phyloP scores from a whole-genome alignment of 106 monocot species.

The Platanthera zijinensis region DNA sequence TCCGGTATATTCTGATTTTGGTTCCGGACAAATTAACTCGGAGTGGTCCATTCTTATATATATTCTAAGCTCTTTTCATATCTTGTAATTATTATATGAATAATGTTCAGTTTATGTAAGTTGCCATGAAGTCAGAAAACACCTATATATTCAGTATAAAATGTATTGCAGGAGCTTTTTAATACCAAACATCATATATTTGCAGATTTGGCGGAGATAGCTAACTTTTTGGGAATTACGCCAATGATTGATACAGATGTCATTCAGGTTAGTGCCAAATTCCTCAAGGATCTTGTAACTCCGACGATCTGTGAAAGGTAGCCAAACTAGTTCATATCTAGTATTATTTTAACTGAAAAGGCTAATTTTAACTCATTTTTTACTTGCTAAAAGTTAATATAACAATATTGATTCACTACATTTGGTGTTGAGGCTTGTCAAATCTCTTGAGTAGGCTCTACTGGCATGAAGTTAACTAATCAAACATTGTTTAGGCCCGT shows the following conservation, averaged over 20 bases:
- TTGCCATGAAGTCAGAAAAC: not conserved
- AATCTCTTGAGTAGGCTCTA: not conserved
- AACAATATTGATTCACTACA: not conserved
- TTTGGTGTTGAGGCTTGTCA: not conserved
- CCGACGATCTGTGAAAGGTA: not conserved
- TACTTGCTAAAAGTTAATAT: not conserved
- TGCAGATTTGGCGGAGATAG: constrained; percentile 96
- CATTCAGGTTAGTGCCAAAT: constrained; percentile 61
- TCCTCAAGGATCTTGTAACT: not conserved
- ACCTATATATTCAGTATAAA: not conserved
- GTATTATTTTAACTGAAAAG: not conserved
- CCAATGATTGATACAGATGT: constrained; percentile 76
- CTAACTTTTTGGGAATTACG: constrained; percentile 83
- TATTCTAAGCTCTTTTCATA: not conserved
- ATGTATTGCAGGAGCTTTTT: not conserved
- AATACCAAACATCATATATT: constrained; percentile 3
- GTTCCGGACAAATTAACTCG: not conserved
- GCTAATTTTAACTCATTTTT: not conserved
- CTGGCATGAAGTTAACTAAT: not conserved
- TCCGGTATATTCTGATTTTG: not conserved
- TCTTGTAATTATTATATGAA: not conserved
- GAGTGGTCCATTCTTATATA: not conserved
- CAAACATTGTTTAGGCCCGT: not conserved
- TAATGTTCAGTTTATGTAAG: not conserved
- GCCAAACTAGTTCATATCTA: not conserved